Conservation (phyloP, 306 rosid species). For the Carpinus viminea region DNA sequence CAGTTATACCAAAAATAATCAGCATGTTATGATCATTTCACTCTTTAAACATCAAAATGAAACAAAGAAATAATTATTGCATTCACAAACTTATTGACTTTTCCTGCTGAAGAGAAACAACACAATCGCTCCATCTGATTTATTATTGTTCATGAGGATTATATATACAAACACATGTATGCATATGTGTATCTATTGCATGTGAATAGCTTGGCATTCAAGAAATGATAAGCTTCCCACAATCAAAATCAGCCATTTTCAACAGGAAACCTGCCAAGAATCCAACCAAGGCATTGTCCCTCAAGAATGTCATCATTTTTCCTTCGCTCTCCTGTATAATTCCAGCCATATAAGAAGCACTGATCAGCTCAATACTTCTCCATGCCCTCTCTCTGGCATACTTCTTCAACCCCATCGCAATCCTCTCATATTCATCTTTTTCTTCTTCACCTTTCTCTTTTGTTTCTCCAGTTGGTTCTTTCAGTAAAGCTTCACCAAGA, state of each 20-base stretch:
- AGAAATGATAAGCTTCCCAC: slow-evolving; percentile 6
- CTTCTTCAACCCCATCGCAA: slow-evolving; percentile 37
- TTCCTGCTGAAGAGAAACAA: too few species aligned
- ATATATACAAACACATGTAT: too few species aligned
- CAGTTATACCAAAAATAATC: too few species aligned
- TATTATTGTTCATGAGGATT: neutral
- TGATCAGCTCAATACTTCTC: neutral
- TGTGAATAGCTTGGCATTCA: neutral
- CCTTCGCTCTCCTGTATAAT: slow-evolving; percentile 4
- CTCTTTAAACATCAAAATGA: too few species aligned
- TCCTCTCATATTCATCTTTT: slow-evolving; percentile 9
- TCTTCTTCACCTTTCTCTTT: neutral
- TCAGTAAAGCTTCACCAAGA: slow-evolving; percentile 24
- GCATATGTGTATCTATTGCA: neutral
- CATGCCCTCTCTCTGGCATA: slow-evolving; percentile 29
- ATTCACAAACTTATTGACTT: too few species aligned
- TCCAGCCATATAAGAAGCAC: neutral
- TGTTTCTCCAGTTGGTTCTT: neutral
- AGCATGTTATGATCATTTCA: too few species aligned
- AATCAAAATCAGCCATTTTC: slow-evolving; percentile 12
- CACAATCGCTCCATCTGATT: too few species aligned
- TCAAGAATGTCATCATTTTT: neutral
- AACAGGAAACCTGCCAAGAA: neutral
- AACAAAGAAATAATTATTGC: too few species aligned
- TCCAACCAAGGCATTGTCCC: slow-evolving; percentile 9